These are phyloP conservation scores for Xanthoparmelia taractica DNA, from an alignment of 495 filamentous ascomycete genomes.

Conservation along the genomic window DNA sequence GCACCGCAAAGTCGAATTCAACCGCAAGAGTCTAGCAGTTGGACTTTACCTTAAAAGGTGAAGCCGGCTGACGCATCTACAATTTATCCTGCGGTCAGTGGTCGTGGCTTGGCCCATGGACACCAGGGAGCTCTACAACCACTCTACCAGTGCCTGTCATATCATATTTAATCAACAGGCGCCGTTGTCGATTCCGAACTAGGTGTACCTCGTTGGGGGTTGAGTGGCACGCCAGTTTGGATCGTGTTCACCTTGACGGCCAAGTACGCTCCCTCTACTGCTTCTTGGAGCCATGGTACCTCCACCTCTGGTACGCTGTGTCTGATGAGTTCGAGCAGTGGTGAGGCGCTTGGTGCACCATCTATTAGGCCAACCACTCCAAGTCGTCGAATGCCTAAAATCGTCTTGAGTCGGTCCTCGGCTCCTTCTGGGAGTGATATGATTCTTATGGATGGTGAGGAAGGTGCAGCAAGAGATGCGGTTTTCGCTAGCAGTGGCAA, in stretches of 20 bases:
- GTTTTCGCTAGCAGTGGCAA: conserved; percentile 50
- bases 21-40: not conserved
- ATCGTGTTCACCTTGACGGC: conserved; percentile 18
- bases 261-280: conserved; percentile 20
- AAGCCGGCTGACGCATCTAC: not conserved
- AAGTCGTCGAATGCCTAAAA: conserved; percentile 50
- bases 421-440: conserved; percentile 47
- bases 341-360: conserved; percentile 40
- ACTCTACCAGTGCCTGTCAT: not conserved
- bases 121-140: no score
- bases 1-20: not conserved
- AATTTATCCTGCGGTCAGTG: not conserved
- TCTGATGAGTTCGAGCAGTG: conserved; percentile 44
- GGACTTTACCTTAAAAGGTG: not conserved
- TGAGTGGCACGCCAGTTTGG: conserved; percentile 5
- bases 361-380: conserved; percentile 49
- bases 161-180: not conserved
- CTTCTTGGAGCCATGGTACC: conserved; percentile 33
- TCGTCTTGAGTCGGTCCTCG: conserved; percentile 42
- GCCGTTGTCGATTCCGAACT: not conserved
- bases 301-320: conserved; percentile 38
- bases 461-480: conserved; percentile 38
- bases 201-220: not conserved
- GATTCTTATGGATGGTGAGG: conserved; percentile 39
- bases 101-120: not conserved